Evolutionary conservation across 2,329 filamentous ascomycete genomes (phyloP), one percentile per base, ranked within the genome.

Genomic region (Aspergillus phoenicis): DNA sequence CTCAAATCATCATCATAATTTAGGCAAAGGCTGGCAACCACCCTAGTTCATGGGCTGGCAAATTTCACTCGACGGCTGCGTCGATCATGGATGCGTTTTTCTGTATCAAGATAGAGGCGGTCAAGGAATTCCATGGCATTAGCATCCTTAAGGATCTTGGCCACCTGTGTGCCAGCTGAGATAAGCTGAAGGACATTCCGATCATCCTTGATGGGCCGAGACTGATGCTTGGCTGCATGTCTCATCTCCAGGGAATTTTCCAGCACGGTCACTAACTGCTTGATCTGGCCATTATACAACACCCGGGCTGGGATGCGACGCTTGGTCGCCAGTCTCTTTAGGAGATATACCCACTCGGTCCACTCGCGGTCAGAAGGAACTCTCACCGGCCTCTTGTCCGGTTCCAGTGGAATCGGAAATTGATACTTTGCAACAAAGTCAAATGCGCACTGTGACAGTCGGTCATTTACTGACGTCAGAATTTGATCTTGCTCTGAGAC

Each of bases 381-480:
- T 73, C 90, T 87, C 57, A 93, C 84, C 59, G 89, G 89, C 67
- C 91, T 85, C 85, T 93, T 93, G 75, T 94, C 90, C 75, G 90
- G 86, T 60, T 91, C 91, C 70, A 95, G 78, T 10, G 91, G 91
- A 68, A 96, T 93, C 11, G 91, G 91, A 73, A 96, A 96, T 77
- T 94, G 91, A 75, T 95, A 95, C 77, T 92, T 93, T 69, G 91
- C 91, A 70, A 96, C 89, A 77, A 96, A 96, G 78, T 96, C 91
- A 82, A 90, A 96, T 33, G 91, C 91, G 75, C 91, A 95, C 75
- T 90, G 89, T 24, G 91, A 93, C 49, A 96, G 82, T 63, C 91
- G 86, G 77, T 94, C 91, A 80, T 95, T 95, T 76, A 95, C 91
- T 76, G 89, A 86, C 59, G 85, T 86, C 60, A 95, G 82, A 68